Evolutionary conservation across 495 filamentous ascomycete genomes (phyloP), one percentile per base, ranked within the genome.

Genomic region (Talaromyces liani): DNA sequence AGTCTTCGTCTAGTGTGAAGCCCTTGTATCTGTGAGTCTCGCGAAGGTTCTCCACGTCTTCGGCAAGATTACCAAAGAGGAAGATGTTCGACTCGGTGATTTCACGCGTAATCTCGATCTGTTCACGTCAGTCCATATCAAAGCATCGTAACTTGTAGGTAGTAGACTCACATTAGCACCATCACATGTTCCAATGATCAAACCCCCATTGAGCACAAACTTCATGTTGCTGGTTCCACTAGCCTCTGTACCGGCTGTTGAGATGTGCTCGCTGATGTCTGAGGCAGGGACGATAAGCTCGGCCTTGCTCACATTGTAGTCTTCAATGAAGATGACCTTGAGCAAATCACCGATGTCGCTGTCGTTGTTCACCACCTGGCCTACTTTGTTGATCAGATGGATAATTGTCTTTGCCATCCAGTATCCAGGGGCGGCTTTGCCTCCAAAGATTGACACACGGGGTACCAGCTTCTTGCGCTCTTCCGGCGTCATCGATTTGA

Each of bases 351-450:
- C 93, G 70, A 98, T 85, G 55, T 98, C 94, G 39, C 85, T 78
- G 70, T 98, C 94, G 8, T 87, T 88, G 77, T 98, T 98, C 65
- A 98, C 88, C 2, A 97, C 89, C n/a, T 84, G 76, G 5, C 91
- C 92, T 47, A 98, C 95, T 64, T 84, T 88, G 80, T 95, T 97
- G 79, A 98, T 89, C 58, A 98, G 84, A 72, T 97, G 92, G 64
- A 98, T 98, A 65, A 98, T 90, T 7, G 93, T 93, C 84, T 98
- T 98, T 20, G 94, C 94, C 94, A 98, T 98, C 95, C 95, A 98
- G 79, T 98, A 98, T 3, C 94, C 94, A 2, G 94, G 94, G 0
- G 94, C 94, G 20, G 94, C 94, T 76, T 98, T 98, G 63, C 94
- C 94, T 66, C 95, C 94, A 72, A 98, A 97, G 76, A 98, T 95